Base-by-base conservation (phyloP, 495 filamentous ascomycete species). In the Choiromyces venosus region DNA sequence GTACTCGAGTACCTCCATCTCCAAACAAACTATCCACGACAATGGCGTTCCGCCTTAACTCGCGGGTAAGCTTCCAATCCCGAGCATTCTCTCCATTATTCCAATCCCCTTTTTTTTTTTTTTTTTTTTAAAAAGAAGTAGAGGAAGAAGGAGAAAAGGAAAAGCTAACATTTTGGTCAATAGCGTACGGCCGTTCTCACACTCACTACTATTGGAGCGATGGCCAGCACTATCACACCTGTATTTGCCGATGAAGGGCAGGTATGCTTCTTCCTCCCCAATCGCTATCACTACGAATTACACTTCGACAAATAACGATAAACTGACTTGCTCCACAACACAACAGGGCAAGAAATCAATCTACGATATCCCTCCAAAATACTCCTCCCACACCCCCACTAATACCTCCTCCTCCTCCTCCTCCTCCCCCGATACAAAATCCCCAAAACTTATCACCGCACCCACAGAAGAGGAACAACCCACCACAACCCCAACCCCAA, bases 281-380 rank as follows among this genome's bases (percentile, higher is more conserved):
- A 33, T 29, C 2, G 16, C 3, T 61, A 33, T 29, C 2, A 33
- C 3, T 61, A 7, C 25, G 16, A 33, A 33, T 33, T 6, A 7
- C 9, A 10, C 52, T 1, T 29, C 10, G n/a, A 18, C 36, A 61
- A 74, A 42, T 1, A 14, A 66, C 14, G n/a, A 33, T 16, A 14
- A 29, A 69, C 72, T 77, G 56, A 73, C n/a, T 64, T 10, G 18
- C 25, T 38, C 14, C 56, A 40, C 65, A 1, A 0, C 56, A 40
- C 65, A 1, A 0, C 67, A 81, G 79, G 25, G 52, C 82, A 91
- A 89, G 79, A 96, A 96, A 86, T 88, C 93, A 68, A 95, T 97
- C 84, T 97, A 96, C 86, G 91, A 94, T 82, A 89, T 92, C 83
- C 85, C 87, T 82, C 81, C 85, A 16, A 29, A 12, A 16, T 33